A percentile compares a stretch with the other conserved stretches of the same genome.
Evolutionary conservation across 257 asterid genomes (phyloP).

Genomic region (Prunella vulgaris): DNA sequence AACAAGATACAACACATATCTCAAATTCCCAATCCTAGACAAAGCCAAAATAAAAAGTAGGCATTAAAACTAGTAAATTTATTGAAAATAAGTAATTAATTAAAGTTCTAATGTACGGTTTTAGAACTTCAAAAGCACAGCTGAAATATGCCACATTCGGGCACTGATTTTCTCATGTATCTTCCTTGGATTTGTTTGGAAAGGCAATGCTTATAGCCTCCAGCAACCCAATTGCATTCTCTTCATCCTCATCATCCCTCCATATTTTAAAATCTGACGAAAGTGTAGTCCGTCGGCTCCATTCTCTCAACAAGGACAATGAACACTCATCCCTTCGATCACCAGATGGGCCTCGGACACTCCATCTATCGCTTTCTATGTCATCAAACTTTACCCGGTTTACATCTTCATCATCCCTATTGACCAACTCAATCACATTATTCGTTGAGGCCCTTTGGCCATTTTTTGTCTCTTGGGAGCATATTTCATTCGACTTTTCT

Average conservation of each 20-base stretch:
- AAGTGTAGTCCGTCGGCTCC: conserved; percentile 6
- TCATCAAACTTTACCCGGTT: neutral
- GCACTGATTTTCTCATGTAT: neutral
- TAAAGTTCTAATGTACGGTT: no score
- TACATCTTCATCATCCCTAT: neutral
- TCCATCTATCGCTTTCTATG: neutral
- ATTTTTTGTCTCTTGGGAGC: neutral
- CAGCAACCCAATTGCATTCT: conserved; percentile 29
- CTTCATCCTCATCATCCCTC: conserved; percentile 40
- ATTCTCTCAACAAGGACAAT: conserved; percentile 25
- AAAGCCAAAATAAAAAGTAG: no score
- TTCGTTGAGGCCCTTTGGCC: neutral
- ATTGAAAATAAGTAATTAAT: no score
- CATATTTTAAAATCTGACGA: conserved; percentile 25
- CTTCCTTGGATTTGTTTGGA: neutral
- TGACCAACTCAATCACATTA: neutral
- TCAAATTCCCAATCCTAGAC: no score
- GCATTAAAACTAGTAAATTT: no score
- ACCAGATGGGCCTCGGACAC: neutral
- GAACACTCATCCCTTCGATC: conserved; percentile 6
- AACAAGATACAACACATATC: no score
- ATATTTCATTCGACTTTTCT: neutral
- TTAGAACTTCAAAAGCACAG: no score
- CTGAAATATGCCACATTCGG: no score
- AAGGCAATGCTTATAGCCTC: conserved; percentile 33